A percentile compares a stretch with the other conserved stretches of the same genome.
These are phyloP conservation scores for Carex pumila DNA, from an alignment of 176 grass and related monocot species.

Conservation along the genomic window DNA sequence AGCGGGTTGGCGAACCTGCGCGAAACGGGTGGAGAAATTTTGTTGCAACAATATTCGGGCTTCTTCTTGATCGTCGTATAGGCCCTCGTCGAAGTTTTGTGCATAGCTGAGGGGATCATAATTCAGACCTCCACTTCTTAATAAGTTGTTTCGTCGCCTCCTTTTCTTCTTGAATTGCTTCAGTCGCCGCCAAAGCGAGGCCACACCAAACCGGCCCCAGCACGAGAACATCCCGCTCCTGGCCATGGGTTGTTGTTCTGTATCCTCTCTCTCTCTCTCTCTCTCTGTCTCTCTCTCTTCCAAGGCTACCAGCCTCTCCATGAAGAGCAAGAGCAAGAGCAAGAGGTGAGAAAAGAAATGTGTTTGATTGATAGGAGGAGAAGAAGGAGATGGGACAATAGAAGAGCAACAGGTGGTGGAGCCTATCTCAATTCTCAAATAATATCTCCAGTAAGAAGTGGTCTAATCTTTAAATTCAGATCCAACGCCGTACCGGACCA, in stretches of 20 bases:
- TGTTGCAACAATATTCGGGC: conserved; percentile 3
- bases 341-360: background rate
- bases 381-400: background rate
- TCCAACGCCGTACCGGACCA: too few relatives aligned
- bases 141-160: conserved; percentile 28
- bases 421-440: background rate
- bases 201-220: conserved; percentile 43
- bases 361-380: conserved; percentile 22
- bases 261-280: background rate
- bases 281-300: conserved; percentile 6
- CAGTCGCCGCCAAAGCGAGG: conserved; percentile 48
- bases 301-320: conserved; percentile 13
- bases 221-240: conserved; percentile 17
- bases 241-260: background rate
- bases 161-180: conserved; percentile 26
- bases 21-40: conserved; percentile 52
- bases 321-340: background rate
- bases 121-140: conserved; percentile 44
- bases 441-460: background rate
- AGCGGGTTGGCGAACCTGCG: conserved; percentile 22
- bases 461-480: background rate
- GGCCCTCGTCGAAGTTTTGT: conserved; percentile 56
- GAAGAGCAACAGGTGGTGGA: background rate
- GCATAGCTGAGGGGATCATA: conserved; percentile 80
- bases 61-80: conserved; percentile 32